Evolutionary conservation across 2,329 filamentous ascomycete species (phyloP).

Genomic region (Talaromyces sp.): DNA sequence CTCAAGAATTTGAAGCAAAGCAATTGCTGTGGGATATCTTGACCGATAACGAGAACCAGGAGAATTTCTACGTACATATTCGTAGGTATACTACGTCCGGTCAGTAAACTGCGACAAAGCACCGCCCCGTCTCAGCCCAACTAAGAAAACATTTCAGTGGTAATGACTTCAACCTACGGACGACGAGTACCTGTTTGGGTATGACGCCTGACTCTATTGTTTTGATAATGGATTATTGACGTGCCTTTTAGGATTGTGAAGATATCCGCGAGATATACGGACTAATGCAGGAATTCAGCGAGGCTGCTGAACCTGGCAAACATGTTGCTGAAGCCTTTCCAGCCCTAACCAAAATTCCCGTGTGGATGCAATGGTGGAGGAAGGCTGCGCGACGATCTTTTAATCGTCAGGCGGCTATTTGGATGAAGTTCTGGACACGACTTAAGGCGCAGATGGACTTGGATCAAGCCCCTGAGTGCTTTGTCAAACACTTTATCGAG

Average conservation of each 20-base stretch:
- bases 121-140: too few relatives aligned
- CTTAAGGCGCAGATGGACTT: background rate
- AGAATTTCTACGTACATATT: slow-evolving; percentile 24
- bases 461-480: background rate
- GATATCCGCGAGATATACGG: background rate
- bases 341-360: background rate
- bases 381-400: background rate
- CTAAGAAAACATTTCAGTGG: too few relatives aligned
- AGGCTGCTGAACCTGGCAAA: background rate
- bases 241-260: background rate
- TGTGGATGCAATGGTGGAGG: background rate
- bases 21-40: slow-evolving; percentile 39
- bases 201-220: too few relatives aligned
- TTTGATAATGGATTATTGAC: background rate
- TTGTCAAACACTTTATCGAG: background rate
- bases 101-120: too few relatives aligned
- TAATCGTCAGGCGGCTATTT: too few relatives aligned
- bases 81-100: slow-evolving; percentile 16
- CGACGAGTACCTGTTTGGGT: background rate
- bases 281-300: background rate
- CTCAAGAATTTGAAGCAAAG: slow-evolving; percentile 43
- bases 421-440: background rate
- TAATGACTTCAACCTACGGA: background rate
- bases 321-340: background rate
- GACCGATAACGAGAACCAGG: slow-evolving; percentile 24